phyloP scores from a whole-genome alignment of 495 filamentous ascomycete genomes.

The Hypoxylon intermedium region DNA sequence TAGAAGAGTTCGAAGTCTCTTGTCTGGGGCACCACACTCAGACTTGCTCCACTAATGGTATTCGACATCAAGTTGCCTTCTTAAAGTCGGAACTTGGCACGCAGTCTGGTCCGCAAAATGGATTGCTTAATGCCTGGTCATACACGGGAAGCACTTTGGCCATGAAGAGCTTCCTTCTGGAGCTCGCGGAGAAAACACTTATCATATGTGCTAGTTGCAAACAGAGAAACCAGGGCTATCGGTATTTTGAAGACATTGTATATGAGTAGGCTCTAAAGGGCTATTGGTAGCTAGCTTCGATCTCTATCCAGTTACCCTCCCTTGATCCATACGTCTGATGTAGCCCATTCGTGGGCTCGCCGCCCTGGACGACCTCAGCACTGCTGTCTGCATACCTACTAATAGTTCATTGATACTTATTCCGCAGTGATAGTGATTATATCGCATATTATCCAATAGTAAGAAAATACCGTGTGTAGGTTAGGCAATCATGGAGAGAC shows the following conservation, averaged over 20 bases:
- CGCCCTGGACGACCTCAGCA: too few relatives aligned
- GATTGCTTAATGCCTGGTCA: conserved; percentile 26
- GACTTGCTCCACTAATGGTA: conserved; percentile 18
- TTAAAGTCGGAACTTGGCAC: conserved; percentile 21
- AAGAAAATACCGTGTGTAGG: too few relatives aligned
- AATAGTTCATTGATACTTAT: too few relatives aligned
- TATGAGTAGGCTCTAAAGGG: conserved; percentile 1
- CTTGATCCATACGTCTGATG: background rate
- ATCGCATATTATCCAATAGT: too few relatives aligned
- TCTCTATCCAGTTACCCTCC: background rate
- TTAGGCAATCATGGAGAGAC: too few relatives aligned
- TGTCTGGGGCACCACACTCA: conserved; percentile 29
- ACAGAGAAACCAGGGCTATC: conserved; percentile 28
- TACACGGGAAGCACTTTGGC: conserved; percentile 3
- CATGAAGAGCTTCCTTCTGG: conserved; percentile 31
- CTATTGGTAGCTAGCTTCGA: background rate
- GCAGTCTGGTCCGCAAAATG: conserved; percentile 23
- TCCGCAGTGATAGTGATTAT: too few relatives aligned
- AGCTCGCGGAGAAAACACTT: conserved; percentile 31
- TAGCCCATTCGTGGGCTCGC: background rate
- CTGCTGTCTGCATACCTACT: too few relatives aligned
- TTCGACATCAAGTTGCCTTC: conserved; percentile 37
- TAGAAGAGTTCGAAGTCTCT: conserved; percentile 20
- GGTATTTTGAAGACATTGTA: conserved; percentile 27
- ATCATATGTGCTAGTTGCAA: conserved; percentile 33